Evolutionary conservation across 2,329 filamentous ascomycete species (phyloP).

Genomic region (Venturia nashicola): DNA sequence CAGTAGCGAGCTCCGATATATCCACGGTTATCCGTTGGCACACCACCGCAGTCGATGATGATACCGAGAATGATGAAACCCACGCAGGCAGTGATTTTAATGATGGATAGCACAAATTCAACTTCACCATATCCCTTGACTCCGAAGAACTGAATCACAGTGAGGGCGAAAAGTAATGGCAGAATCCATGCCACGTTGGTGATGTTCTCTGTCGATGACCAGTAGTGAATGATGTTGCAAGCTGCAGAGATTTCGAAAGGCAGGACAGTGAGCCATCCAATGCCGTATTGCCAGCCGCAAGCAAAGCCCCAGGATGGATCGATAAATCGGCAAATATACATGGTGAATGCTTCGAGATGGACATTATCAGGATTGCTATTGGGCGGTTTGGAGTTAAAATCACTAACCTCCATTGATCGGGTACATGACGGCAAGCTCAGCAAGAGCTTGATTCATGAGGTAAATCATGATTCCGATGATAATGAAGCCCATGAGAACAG

Average conservation of each 20-base stretch:
- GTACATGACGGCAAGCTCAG: constrained; percentile 14
- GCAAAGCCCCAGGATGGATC: constrained; percentile 18
- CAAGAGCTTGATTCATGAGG: constrained; percentile 12
- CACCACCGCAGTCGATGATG: constrained; percentile 46
- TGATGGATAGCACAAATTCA: constrained; percentile 44
- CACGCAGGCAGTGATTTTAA: constrained; percentile 47
- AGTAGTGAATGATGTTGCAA: constrained; percentile 25
- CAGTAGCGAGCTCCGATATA: constrained; percentile 51
- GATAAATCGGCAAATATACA: constrained; percentile 14
- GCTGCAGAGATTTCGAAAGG: constrained; percentile 23
- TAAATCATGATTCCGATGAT: constrained; percentile 34
- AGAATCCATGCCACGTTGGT: constrained; percentile 24
- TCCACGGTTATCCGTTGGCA: constrained; percentile 40
- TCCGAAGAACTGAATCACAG: constrained; percentile 25
- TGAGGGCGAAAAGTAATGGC: constrained; percentile 24
- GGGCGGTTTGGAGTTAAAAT: too few relatives aligned
- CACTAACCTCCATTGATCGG: constrained; percentile 9
- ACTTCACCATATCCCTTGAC: constrained; percentile 33
- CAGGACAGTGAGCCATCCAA: constrained; percentile 10
- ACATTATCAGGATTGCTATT: too few relatives aligned
- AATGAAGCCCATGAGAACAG: constrained; percentile 30
- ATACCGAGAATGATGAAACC: constrained; percentile 52
- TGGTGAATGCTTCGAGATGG: constrained; percentile 9
- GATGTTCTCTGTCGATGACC: constrained; percentile 17
- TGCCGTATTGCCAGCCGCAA: constrained; percentile 19